phyloP scores from a whole-genome alignment of 1,139 yeast genomes.

The Blastobotrys elegans region DNA sequence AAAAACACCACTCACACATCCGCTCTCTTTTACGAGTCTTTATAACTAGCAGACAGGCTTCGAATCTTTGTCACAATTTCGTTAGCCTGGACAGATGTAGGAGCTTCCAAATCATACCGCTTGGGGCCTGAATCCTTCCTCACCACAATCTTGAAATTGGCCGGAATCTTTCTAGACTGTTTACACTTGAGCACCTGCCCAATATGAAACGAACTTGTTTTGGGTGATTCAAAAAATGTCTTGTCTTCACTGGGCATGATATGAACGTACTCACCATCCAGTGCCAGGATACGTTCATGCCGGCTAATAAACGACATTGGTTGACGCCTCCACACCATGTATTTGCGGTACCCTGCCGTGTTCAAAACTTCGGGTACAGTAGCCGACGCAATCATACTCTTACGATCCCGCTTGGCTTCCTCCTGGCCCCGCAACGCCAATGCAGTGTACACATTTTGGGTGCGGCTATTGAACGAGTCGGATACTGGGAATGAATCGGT shows the following conservation, averaged over 20 bases:
- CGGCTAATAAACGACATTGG: constrained; percentile 76
- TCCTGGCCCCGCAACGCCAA: constrained; percentile 19
- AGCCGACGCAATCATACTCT: constrained; percentile 6
- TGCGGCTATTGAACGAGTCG: constrained; percentile 2
- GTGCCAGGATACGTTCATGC: constrained; percentile 76
- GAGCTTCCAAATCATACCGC: constrained; percentile 83
- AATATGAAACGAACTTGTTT: constrained; percentile 83
- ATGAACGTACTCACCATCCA: constrained; percentile 92
- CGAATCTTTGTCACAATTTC: constrained; percentile 67
- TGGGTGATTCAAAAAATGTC: constrained; percentile 63
- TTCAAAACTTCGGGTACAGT: constrained; percentile 16
- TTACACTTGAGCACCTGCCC: constrained; percentile 73
- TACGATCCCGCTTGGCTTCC: constrained; percentile 15
- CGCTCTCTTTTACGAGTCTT: constrained; percentile 7
- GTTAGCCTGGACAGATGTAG: constrained; percentile 52
- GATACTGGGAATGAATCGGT: neutral
- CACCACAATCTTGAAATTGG: constrained; percentile 79
- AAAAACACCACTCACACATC: neutral
- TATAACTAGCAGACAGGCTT: constrained; percentile 22
- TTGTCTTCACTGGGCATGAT: constrained; percentile 77
- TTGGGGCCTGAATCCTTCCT: constrained; percentile 61
- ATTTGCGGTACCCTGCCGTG: constrained; percentile 40
- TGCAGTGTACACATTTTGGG: constrained; percentile 16
- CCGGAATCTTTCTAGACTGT: constrained; percentile 71
- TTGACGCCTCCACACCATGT: constrained; percentile 86